Evolutionary conservation across 352 stramenopile species (phyloP).

Genomic region (Thraustotheca clavata): DNA sequence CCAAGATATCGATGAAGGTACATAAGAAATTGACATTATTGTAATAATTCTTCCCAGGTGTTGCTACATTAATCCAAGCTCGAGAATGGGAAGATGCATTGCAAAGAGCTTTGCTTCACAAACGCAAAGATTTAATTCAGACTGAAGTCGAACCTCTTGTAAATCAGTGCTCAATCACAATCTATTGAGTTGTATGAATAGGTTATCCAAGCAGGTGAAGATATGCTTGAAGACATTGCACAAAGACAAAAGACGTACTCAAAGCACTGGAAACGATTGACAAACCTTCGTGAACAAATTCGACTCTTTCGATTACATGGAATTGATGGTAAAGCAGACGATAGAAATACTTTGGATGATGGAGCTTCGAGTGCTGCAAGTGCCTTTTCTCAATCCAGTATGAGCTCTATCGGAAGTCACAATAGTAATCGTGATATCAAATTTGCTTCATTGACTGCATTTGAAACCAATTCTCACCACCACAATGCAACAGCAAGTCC

Average conservation of each 20-base stretch:
- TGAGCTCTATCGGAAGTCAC: slow-evolving; percentile 68
- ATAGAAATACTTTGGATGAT: slow-evolving; percentile 27
- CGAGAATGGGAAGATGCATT: slow-evolving; percentile 52
- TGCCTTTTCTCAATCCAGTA: slow-evolving; percentile 44
- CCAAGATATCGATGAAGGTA: slow-evolving; percentile 51
- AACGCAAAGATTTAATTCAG: slow-evolving; percentile 49
- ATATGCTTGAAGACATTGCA: slow-evolving; percentile 42
- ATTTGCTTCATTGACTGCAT: not conserved
- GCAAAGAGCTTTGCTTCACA: slow-evolving; percentile 46
- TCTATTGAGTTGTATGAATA: not conserved
- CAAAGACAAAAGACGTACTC: slow-evolving; percentile 36
- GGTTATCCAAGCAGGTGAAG: slow-evolving; percentile 34
- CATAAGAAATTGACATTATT: not conserved
- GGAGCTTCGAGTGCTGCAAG: slow-evolving; percentile 31
- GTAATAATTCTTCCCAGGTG: slow-evolving; percentile 18
- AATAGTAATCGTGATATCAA: slow-evolving; percentile 35
- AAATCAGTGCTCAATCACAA: not conserved
- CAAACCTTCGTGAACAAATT: slow-evolving; percentile 64
- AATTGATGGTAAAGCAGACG: slow-evolving; percentile 51
- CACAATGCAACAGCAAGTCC: slow-evolving; percentile 10
- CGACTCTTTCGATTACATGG: slow-evolving; percentile 67
- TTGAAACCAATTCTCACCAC: not conserved
- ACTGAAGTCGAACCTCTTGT: slow-evolving; percentile 58
- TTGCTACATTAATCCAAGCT: slow-evolving; percentile 49
- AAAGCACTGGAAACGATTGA: slow-evolving; percentile 48